A percentile compares a stretch with the other conserved stretches of the same genome.
Evolutionary conservation across 805 yeast species (phyloP).

Genomic region (Teunomyces pallodes): DNA sequence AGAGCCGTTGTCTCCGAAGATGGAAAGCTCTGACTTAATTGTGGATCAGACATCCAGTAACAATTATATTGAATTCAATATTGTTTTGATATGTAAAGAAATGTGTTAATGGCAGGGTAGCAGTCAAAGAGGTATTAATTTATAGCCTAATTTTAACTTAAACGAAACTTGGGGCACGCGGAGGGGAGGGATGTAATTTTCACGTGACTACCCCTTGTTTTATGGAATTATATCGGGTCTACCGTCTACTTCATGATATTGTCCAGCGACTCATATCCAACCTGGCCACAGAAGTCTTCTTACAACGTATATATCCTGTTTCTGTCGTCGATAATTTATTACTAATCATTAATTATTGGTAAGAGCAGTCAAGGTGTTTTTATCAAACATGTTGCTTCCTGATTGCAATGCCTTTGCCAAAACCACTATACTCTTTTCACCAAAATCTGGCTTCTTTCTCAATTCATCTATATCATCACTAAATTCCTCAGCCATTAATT

Average conservation of each 20-base stretch:
- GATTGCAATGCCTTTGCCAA: slow-evolving; percentile 58
- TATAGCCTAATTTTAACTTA: not conserved
- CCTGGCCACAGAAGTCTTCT: not conserved
- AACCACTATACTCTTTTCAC: slow-evolving; percentile 51
- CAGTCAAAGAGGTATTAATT: not conserved
- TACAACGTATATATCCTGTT: too few species aligned
- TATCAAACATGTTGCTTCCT: slow-evolving; percentile 58
- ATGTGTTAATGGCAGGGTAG: not conserved
- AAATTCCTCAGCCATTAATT: slow-evolving; percentile 54
- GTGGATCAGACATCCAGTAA: slow-evolving; percentile 1
- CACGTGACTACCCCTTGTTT: slow-evolving; percentile 2
- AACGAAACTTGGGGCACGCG: not conserved
- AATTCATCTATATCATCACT: slow-evolving; percentile 60
- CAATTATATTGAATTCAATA: not conserved
- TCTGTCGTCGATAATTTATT: not conserved
- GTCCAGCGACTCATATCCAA: too few species aligned
- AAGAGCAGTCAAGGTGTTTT: slow-evolving; percentile 40
- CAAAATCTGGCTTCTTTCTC: slow-evolving; percentile 63
- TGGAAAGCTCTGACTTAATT: not conserved
- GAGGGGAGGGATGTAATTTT: not conserved
- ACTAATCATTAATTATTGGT: not conserved
- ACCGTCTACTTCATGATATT: not conserved
- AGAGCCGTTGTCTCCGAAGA: slow-evolving; percentile 1
- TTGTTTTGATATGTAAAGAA: not conserved
- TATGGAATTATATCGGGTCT: not conserved